Evolutionary conservation across 2,329 filamentous ascomycete species (phyloP).

Genomic region (Emericellopsis cladophorae): DNA sequence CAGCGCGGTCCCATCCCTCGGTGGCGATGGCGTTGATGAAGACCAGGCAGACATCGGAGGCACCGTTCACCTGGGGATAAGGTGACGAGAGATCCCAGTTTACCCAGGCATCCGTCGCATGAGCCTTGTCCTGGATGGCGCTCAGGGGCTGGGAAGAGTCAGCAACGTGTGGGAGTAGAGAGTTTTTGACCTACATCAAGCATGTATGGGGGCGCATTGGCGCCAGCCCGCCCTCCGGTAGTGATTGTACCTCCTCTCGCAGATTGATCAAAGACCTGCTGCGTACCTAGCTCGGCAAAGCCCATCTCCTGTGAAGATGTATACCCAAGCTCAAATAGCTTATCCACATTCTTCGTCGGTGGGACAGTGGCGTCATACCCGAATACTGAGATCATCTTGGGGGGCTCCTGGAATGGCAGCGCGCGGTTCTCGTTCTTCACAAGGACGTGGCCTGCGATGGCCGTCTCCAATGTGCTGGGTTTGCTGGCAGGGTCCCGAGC

Average conservation of each 20-base stretch:
- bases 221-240: slow-evolving; percentile 36
- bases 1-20: slow-evolving; percentile 58
- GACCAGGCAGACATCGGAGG: slow-evolving; percentile 56
- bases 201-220: slow-evolving; percentile 35
- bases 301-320: slow-evolving; percentile 32
- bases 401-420: slow-evolving; percentile 49
- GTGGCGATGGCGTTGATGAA: slow-evolving; percentile 72
- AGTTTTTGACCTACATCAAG: slow-evolving; percentile 19
- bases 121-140: slow-evolving; percentile 41
- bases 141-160: slow-evolving; percentile 33
- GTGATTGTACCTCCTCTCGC: slow-evolving; percentile 38
- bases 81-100: slow-evolving; percentile 29
- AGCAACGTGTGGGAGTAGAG: slow-evolving; percentile 4
- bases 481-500: slow-evolving; percentile 32
- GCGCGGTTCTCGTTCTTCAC: slow-evolving; percentile 58
- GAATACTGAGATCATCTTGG: slow-evolving; percentile 43
- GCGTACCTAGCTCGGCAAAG: slow-evolving; percentile 26
- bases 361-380: slow-evolving; percentile 48
- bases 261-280: slow-evolving; percentile 32
- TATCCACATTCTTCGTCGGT: slow-evolving; percentile 33
- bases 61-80: slow-evolving; percentile 20
- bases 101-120: slow-evolving; percentile 40
- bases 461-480: slow-evolving; percentile 33
- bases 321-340: slow-evolving; percentile 30
- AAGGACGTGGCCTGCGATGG: slow-evolving; percentile 55